Evolutionary conservation across 495 filamentous ascomycete genomes (phyloP).

Genomic region (Penicillium herquei): DNA sequence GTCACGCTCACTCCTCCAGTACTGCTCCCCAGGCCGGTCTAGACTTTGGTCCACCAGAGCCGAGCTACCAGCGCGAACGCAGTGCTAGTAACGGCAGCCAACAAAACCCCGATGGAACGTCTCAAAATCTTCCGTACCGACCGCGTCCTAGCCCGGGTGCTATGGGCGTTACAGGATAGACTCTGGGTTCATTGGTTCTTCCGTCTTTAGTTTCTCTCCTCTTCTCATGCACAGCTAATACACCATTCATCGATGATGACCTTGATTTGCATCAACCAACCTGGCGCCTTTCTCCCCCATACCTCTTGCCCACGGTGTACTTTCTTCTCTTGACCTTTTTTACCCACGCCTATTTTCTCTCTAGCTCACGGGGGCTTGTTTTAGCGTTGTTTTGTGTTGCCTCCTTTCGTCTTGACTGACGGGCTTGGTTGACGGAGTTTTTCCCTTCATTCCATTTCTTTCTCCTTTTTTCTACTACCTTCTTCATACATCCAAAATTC

Average conservation of each 20-base stretch:
- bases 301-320: conserved; percentile 18
- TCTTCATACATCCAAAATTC: conserved; percentile 21
- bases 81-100: conserved; percentile 45
- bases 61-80: conserved; percentile 36
- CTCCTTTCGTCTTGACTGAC: conserved; percentile 28
- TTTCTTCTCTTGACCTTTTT: conserved; percentile 1
- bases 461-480: conserved; percentile 6
- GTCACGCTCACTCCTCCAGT: conserved; percentile 38
- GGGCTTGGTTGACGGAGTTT: conserved; percentile 38
- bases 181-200: background rate
- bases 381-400: conserved; percentile 33
- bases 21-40: conserved; percentile 24
- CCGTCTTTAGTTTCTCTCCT: conserved; percentile 11
- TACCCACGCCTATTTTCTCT: conserved; percentile 15
- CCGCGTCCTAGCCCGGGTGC: conserved; percentile 40
- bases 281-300: conserved; percentile 7
- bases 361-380: conserved; percentile 24
- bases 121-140: conserved; percentile 40
- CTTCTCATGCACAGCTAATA: conserved; percentile 22
- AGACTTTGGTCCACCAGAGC: conserved; percentile 28
- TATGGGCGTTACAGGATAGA: conserved; percentile 47
- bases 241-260: conserved; percentile 24
- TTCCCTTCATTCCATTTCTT: conserved; percentile 10
- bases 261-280: conserved; percentile 23
- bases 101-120: conserved; percentile 29